Conservation (phyloP, 73 alveolate genomes). For the Effrenium voratum region DNA sequence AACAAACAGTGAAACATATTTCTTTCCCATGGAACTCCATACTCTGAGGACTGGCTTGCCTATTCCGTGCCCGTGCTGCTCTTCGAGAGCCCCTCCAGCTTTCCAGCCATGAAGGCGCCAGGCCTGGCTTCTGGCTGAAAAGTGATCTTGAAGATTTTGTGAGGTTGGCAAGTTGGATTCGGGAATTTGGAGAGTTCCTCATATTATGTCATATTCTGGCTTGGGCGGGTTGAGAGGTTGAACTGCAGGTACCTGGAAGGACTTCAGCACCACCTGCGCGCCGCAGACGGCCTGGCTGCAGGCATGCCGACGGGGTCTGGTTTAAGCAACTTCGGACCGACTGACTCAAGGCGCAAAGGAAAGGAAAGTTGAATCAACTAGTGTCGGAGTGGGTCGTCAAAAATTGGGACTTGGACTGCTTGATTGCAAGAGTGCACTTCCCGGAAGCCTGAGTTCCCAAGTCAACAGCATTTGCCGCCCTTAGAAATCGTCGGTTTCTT, state of each 20-base stretch:
- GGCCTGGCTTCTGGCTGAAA: too few relatives aligned
- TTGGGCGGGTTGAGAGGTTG: neutral
- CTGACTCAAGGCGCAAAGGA: neutral
- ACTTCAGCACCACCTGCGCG: conserved; percentile 41
- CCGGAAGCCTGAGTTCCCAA: neutral
- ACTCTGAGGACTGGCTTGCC: conserved; percentile 14
- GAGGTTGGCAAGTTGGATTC: too few relatives aligned
- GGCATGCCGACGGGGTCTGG: neutral
- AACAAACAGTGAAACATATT: neutral
- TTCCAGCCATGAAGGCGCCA: too few relatives aligned
- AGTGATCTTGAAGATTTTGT: too few relatives aligned
- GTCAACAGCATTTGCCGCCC: neutral
- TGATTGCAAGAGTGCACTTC: neutral
- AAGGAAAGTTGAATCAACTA: neutral
- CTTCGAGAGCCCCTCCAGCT: neutral
- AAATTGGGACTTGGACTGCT: neutral
- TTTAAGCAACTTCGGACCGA: neutral
- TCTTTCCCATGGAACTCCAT: too few relatives aligned
- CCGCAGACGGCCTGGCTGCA: conserved; percentile 43
- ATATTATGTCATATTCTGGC: neutral
- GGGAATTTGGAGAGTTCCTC: too few relatives aligned
- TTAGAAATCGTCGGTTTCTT: neutral
- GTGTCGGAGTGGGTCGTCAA: neutral
- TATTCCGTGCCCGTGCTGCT: conserved; percentile 12
- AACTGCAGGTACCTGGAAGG: conserved; percentile 62